phyloP scores from a whole-genome alignment of 805 yeast species.

The Cyberlindnera xylosilytica region DNA sequence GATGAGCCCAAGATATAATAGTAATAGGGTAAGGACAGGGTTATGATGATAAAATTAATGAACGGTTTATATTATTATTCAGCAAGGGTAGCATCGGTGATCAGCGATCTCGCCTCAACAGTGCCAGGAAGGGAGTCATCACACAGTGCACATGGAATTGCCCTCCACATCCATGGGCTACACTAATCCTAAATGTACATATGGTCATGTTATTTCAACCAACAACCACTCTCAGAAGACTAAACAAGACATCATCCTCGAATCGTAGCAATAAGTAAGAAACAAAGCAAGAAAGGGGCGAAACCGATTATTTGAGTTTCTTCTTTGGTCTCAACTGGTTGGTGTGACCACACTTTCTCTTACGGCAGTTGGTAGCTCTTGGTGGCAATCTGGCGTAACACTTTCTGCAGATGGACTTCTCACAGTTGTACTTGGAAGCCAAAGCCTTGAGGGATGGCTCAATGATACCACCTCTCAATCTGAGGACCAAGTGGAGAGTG shows the following conservation, averaged over 20 bases:
- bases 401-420: constrained; percentile 97
- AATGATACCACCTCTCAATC: constrained; percentile 99
- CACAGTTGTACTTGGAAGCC: constrained; percentile 99
- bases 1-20: background rate
- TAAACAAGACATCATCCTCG: background rate
- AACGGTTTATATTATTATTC: no score
- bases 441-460: constrained; percentile 99
- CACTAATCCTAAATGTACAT: constrained; percentile 6
- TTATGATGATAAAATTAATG: background rate
- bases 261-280: constrained; percentile 9
- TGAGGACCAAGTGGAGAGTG: constrained; percentile 90
- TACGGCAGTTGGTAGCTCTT: constrained; percentile 99
- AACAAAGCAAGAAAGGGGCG: constrained; percentile 26
- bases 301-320: constrained; percentile 85
- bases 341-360: constrained; percentile 99
- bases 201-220: constrained; percentile 13
- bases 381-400: constrained; percentile 99
- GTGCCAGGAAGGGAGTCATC: no score
- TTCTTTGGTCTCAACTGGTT: constrained; percentile 99
- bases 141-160: no score
- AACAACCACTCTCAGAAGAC: constrained; percentile 1
- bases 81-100: no score
- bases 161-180: background rate
- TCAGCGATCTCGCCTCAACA: no score
- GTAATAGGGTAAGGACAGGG: background rate